A percentile compares a stretch with the other conserved stretches of the same genome.
Evolutionary conservation across 2,329 filamentous ascomycete genomes (phyloP).

Genomic region (Calonectria montana): DNA sequence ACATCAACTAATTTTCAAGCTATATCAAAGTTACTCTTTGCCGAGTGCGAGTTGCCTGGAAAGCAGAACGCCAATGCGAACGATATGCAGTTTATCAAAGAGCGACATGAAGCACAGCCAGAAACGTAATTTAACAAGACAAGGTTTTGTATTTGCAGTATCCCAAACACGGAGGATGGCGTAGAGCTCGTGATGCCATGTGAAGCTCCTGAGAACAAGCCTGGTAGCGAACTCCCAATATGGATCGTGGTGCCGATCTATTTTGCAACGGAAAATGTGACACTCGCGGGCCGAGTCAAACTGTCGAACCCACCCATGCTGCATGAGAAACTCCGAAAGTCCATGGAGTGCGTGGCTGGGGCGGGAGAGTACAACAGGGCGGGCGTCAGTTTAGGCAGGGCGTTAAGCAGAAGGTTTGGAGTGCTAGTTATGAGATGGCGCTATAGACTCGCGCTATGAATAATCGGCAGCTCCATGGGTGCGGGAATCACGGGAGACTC

Average conservation of each 20-base stretch:
- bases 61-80: no score
- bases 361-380: constrained; percentile 48
- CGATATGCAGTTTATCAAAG: no score
- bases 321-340: constrained; percentile 23
- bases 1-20: no score
- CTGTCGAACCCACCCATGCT: constrained; percentile 40
- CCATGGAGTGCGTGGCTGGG: constrained; percentile 40
- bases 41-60: no score
- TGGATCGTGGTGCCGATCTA: background rate
- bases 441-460: constrained; percentile 27
- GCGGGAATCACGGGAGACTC: background rate
- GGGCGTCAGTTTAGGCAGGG: constrained; percentile 31
- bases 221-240: constrained; percentile 54
- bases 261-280: constrained; percentile 49
- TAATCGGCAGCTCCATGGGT: background rate
- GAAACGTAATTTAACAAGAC: no score
- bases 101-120: no score
- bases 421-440: constrained; percentile 18
- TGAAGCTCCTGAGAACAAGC: constrained; percentile 37
- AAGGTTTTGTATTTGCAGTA: constrained; percentile 45
- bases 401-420: background rate
- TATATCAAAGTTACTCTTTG: no score
- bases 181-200: background rate
- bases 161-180: constrained; percentile 41
- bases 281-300: constrained; percentile 57